Evolutionary conservation across 2,329 filamentous ascomycete genomes (phyloP), one percentile per base, ranked within the genome.

Genomic region (Annulohypoxylon truncatum): DNA sequence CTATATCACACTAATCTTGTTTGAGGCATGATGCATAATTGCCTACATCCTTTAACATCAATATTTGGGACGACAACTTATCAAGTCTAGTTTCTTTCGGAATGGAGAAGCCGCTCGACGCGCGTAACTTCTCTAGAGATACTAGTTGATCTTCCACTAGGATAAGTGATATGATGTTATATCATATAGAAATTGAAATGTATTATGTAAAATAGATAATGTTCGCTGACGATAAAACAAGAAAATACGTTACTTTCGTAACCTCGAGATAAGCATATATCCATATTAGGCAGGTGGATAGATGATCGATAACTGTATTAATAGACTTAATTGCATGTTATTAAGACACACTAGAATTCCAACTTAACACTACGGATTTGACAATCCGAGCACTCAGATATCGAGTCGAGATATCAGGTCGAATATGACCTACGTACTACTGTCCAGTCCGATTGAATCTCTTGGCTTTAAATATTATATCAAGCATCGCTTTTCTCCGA

Each of bases 221-320:
- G 13, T 53, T 53, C 12, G 10, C 20, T 38, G 35, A 18, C 3
- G 35, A 18, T 18, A 18, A n/a, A 46, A 8, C 40, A 55, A 26
- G 42, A 22, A 46, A 46, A 46, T 22, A 24, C 13, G 10, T 18
- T 18, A n/a, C 10, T 18, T 54, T 53, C 51, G 24, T 24, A 44
- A 20, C 24, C 28, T n/a, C 26, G 29, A 47, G 53, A 56, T 56
- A 47, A 18, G 28, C 18, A 20, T 35, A 33, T 40, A 6, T 50
- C 33, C 46, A 26, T 31, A 59, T 51, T 44, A 42, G 55, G 55
- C 55, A 59, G 48, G 55, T 59, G 46, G 15, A 44, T 51, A 31
- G n/a, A 12, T 20, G 7, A 18, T 31, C 15, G n/a, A 50, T 20
- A 31, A n/a, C 9, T 18, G 12, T 1, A 31, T 31, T 50, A 6